Base-by-base conservation (phyloP, 2,329 filamentous ascomycete species). In the Apiospora phragmitis region DNA sequence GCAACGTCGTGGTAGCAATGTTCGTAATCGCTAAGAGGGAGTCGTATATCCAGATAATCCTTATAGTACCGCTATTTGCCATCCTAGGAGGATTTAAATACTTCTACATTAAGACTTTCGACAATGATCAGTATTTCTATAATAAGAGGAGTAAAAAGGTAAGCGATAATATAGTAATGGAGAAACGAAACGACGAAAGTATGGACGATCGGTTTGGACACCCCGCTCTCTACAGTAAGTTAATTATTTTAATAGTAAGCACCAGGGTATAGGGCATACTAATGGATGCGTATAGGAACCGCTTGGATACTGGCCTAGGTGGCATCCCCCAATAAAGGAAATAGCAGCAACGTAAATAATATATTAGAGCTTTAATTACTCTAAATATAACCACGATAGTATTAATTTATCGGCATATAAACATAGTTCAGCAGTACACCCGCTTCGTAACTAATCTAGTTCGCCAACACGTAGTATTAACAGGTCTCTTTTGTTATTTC, bases 241-340 rank as follows among this genome's bases (percentile, higher is more conserved):
- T 98, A n/a, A 94, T 95, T 75, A 97, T 94, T 0, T 95, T 95
- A 4, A 97, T 98, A 94, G 95, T 98, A 3, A 92, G 96, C 76
- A 92, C 93, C 70, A 96, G 92, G 81, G 93, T 94, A 4, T 92
- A 95, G 75, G 93, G 95, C 70, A 86, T 95, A 47, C 87, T 98
- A 16, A 91, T 91, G 21, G 88, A 92, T 51, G 86, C 98, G 59
- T 97, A 97, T 79, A 90, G 89, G n/a, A 94, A 94, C 18, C 90
- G 94, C 7, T 83, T 95, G n/a, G 87, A 86, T 11, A 90, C 93
- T 67, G 87, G 88, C 3, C 86, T 89, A 26, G 87, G 45, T 47
- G 21, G 45, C 45, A 47, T 47, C 45, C 21, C 45, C 35, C 35
- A 35, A 35, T 8, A 35, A 8, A 35, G 35, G 8, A 35, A 35